These are phyloP conservation scores for Verticillium albo-atrum DNA, from an alignment of 2,329 filamentous ascomycete species.

Conservation along the genomic window DNA sequence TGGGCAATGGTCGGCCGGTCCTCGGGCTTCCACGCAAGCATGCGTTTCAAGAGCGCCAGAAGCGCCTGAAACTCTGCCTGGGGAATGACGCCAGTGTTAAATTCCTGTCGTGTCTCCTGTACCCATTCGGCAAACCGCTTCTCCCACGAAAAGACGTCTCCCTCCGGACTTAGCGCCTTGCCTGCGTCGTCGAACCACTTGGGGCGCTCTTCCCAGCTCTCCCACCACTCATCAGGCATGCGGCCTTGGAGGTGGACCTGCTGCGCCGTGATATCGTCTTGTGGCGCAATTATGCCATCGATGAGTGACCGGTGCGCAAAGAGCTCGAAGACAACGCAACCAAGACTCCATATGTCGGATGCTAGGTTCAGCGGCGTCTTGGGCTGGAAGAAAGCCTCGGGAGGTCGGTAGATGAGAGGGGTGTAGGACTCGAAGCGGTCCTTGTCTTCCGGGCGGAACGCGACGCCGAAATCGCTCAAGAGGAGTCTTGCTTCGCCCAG, in stretches of 20 bases:
- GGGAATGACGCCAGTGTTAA: conserved; percentile 1
- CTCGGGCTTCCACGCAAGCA: conserved; percentile 9
- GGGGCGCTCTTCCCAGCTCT: conserved; percentile 12
- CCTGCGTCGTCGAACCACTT: conserved; percentile 16
- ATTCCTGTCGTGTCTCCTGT: conserved; percentile 4
- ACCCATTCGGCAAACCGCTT: conserved; percentile 7
- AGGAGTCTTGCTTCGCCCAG: conserved; percentile 16
- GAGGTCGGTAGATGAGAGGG: conserved; percentile 24
- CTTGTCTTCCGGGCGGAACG: conserved; percentile 22
- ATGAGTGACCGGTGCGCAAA: conserved; percentile 55
- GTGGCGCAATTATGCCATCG: conserved; percentile 8
- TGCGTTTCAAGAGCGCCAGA: conserved; percentile 4
- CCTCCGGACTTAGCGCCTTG: conserved; percentile 4
- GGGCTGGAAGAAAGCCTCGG: conserved; percentile 28
- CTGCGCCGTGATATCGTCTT: conserved; percentile 13
- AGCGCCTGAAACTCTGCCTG: conserved; percentile 4
- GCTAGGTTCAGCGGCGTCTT: conserved; percentile 22
- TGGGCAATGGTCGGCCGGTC: conserved; percentile 4
- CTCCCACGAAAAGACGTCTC: conserved; percentile 7
- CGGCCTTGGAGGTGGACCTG: conserved; percentile 14
- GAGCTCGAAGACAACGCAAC: conserved; percentile 97
- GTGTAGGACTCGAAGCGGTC: conserved; percentile 18
- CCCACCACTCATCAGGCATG: conserved; percentile 16
- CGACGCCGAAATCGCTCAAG: conserved; percentile 28
- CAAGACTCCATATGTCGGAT: conserved; percentile 89